These are phyloP conservation scores for Naganishia kalamii DNA, from an alignment of 768 basidiomycete species.

Conservation along the genomic window DNA sequence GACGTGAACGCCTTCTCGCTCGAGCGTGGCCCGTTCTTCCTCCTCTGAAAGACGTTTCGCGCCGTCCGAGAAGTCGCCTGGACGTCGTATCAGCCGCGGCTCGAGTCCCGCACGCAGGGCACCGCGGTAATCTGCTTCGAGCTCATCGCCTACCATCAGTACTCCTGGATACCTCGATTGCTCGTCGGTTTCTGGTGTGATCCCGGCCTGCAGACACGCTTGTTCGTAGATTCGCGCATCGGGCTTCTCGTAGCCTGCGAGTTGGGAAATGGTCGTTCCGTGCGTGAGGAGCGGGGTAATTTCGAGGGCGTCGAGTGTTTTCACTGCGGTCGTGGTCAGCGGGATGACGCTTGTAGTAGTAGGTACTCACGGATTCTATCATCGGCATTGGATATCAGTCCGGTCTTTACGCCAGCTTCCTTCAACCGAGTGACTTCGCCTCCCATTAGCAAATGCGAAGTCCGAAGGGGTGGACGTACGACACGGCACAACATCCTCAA, in stretches of 20 bases:
- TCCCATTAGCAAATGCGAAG: neutral
- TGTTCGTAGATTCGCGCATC: conserved; percentile 30
- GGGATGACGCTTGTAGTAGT: too few species aligned
- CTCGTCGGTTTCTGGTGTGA: neutral
- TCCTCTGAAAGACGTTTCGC: conserved; percentile 30
- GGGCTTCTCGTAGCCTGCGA: conserved; percentile 37
- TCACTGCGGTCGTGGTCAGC: conserved; percentile 29
- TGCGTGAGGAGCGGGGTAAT: conserved; percentile 33
- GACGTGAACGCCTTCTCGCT: conserved; percentile 23
- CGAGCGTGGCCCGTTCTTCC: conserved; percentile 18
- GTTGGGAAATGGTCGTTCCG: conserved; percentile 38
- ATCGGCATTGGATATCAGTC: conserved; percentile 42
- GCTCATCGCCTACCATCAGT: conserved; percentile 44
- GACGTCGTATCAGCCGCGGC: conserved; percentile 34
- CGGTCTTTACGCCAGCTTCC: conserved; percentile 32
- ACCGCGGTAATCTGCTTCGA: conserved; percentile 43
- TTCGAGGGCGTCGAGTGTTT: conserved; percentile 33
- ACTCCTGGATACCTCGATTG: conserved; percentile 27
- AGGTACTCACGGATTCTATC: conserved; percentile 41
- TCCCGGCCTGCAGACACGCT: conserved; percentile 30
- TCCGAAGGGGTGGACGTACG: conserved; percentile 25
- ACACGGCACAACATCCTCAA: conserved; percentile 34
- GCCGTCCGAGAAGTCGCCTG: conserved; percentile 41
- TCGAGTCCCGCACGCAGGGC: conserved; percentile 32
- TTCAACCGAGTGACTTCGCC: conserved; percentile 30